Evolutionary conservation across 2,329 filamentous ascomycete species (phyloP).

Genomic region (Decorospora gaudefroyi): DNA sequence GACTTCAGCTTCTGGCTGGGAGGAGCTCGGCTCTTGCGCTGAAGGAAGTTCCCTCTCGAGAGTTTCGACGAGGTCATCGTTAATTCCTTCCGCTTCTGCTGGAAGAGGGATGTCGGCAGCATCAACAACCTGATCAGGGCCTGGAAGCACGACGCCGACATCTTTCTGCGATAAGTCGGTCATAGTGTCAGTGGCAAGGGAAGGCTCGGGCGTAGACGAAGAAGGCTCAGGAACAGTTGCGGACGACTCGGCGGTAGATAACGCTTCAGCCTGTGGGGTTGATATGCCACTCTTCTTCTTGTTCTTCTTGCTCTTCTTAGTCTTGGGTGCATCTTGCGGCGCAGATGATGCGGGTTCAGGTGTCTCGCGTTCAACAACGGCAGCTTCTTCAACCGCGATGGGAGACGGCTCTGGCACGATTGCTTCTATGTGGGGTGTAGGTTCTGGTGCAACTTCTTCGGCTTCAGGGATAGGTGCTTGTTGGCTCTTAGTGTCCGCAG

Average conservation of each 20-base stretch:
- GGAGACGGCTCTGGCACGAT: neutral
- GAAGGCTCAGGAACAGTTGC: neutral
- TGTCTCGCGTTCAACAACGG: neutral
- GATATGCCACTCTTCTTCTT: constrained; percentile 23
- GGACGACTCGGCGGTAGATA: constrained; percentile 1
- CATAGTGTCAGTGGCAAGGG: no score
- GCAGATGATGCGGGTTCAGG: neutral
- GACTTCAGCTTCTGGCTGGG: neutral
- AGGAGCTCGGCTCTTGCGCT: neutral
- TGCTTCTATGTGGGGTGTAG: neutral
- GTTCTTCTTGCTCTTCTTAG: constrained; percentile 32
- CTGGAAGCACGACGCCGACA: no score
- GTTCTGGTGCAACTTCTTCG: neutral
- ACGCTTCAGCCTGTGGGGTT: constrained; percentile 12
- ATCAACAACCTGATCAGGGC: neutral
- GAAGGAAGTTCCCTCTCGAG: neutral
- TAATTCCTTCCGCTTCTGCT: neutral
- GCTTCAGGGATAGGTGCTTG: neutral
- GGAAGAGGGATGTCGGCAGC: constrained; percentile 5
- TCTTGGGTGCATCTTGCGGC: constrained; percentile 19
- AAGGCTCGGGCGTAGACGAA: neutral
- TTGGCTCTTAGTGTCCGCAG: neutral
- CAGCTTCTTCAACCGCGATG: neutral
- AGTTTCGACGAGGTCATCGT: constrained; percentile 4
- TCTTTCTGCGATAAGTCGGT: no score